A percentile compares a stretch with the other conserved stretches of the same genome.
Conservation (phyloP, 1,284 basidiomycete genomes). For the Phlebopus sp. region DNA sequence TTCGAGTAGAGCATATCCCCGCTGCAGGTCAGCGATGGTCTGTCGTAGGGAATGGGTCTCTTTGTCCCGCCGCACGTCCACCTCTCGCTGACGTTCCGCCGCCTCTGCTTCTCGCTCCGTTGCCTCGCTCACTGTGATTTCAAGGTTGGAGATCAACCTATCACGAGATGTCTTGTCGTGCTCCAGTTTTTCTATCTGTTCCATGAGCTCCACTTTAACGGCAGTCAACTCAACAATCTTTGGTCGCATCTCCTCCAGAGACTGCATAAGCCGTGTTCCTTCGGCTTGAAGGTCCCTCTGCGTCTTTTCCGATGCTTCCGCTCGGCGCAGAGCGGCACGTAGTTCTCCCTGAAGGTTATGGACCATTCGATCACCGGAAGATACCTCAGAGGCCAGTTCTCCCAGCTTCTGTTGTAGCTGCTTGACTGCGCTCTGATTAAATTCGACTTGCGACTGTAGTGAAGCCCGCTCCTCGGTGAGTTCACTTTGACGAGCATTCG, state of each 20-base stretch:
- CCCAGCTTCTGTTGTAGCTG: constrained; percentile 58
- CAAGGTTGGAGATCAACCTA: constrained; percentile 56
- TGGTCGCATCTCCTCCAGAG: constrained; percentile 80
- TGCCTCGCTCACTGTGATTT: constrained; percentile 52
- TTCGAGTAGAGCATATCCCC: constrained; percentile 60
- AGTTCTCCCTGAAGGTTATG: constrained; percentile 62
- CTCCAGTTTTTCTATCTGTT: constrained; percentile 57
- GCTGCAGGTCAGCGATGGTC: constrained; percentile 56
- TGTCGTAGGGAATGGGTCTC: constrained; percentile 48
- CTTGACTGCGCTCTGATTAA: constrained; percentile 42
- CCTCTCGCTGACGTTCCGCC: constrained; percentile 42
- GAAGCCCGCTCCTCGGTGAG: constrained; percentile 47
- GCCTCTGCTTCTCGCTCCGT: constrained; percentile 47
- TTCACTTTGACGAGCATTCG: constrained; percentile 44
- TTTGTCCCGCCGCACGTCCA: constrained; percentile 45
- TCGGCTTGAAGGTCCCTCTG: constrained; percentile 71
- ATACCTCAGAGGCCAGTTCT: constrained; percentile 52
- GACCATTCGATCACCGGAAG: constrained; percentile 51
- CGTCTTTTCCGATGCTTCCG: constrained; percentile 68
- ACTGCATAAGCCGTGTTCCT: constrained; percentile 67
- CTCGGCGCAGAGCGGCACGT: constrained; percentile 56
- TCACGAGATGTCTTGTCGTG: constrained; percentile 55
- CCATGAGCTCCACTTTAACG: constrained; percentile 62
- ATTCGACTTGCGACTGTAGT: constrained; percentile 46
- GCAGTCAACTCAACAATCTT: constrained; percentile 78